Percentiles rank a stretch among this genome's conserved stretches.
Evolutionary conservation across 768 basidiomycete species (phyloP).

Genomic region (Terana coerulea): DNA sequence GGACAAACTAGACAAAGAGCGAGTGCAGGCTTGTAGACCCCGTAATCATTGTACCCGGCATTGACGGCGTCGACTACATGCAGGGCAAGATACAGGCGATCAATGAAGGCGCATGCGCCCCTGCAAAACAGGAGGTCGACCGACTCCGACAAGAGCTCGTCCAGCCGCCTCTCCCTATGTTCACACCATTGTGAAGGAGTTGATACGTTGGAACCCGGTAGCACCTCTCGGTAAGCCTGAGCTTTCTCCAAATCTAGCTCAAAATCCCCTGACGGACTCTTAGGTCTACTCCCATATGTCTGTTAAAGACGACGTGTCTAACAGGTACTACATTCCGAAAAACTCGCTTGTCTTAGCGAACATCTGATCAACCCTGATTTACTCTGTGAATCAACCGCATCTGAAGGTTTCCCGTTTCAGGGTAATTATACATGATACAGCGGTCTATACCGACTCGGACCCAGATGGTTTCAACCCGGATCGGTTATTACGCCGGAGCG

Average conservation of each 20-base stretch:
- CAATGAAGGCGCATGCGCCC: constrained; percentile 73
- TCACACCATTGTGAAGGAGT: too few species aligned
- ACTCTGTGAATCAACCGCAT: not conserved
- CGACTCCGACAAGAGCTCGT: constrained; percentile 71
- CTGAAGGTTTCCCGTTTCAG: constrained; percentile 19
- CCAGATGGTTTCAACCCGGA: constrained; percentile 23
- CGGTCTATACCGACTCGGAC: constrained; percentile 27
- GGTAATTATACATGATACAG: constrained; percentile 36
- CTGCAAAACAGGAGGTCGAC: constrained; percentile 75
- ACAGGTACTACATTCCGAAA: constrained; percentile 18
- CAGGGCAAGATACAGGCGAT: constrained; percentile 61
- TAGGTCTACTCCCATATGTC: constrained; percentile 19
- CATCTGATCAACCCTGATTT: constrained; percentile 6
- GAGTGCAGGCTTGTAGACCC: too few species aligned
- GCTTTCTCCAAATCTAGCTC: too few species aligned
- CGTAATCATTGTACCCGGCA: too few species aligned
- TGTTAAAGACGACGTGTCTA: constrained; percentile 19
- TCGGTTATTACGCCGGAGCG: not conserved
- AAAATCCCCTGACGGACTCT: too few species aligned
- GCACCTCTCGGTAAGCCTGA: too few species aligned
- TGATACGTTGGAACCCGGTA: too few species aligned
- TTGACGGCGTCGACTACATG: constrained; percentile 37
- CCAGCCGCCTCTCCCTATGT: constrained; percentile 70
- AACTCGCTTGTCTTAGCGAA: constrained; percentile 1
- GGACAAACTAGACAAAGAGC: constrained; percentile 68